Conservation (phyloP, 768 basidiomycete species). For the Lepiota brunneoincarnata region DNA sequence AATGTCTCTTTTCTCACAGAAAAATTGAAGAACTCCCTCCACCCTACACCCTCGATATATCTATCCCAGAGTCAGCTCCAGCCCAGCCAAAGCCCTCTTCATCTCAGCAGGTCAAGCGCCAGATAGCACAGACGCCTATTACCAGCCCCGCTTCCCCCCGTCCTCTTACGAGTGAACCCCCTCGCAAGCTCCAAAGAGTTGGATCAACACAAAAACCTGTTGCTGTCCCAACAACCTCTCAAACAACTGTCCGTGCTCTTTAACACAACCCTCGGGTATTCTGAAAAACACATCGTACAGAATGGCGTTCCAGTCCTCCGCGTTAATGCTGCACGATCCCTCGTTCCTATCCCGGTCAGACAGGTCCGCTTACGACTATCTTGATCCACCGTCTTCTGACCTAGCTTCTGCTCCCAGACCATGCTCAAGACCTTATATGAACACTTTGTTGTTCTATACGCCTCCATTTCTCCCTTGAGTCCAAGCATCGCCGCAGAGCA, state of each 20-base stretch:
- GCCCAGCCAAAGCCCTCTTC: conserved; percentile 15
- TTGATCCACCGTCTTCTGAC: neutral
- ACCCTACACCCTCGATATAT: conserved; percentile 35
- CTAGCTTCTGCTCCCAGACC: conserved; percentile 30
- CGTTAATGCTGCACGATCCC: conserved; percentile 66
- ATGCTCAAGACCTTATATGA: conserved; percentile 76
- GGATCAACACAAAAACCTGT: conserved; percentile 40
- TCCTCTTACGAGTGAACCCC: conserved; percentile 42
- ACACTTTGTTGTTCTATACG: conserved; percentile 70
- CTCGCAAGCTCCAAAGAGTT: conserved; percentile 62
- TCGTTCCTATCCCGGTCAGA: conserved; percentile 68
- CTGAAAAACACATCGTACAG: conserved; percentile 26
- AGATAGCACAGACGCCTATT: conserved; percentile 46
- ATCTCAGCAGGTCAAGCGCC: conserved; percentile 36
- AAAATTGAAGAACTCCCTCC: conserved; percentile 30
- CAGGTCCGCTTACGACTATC: conserved; percentile 43
- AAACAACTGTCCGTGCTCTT: conserved; percentile 27
- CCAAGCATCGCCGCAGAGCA: conserved; percentile 73
- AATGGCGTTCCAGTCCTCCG: conserved; percentile 63
- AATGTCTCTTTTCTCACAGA: conserved; percentile 69
- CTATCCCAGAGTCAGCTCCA: conserved; percentile 25
- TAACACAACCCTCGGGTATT: neutral
- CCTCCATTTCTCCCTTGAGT: conserved; percentile 45
- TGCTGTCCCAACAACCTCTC: conserved; percentile 39
- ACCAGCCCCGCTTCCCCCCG: conserved; percentile 22